Evolutionary conservation across 495 filamentous ascomycete genomes (phyloP).

Genomic region (Xylaria telfairii): DNA sequence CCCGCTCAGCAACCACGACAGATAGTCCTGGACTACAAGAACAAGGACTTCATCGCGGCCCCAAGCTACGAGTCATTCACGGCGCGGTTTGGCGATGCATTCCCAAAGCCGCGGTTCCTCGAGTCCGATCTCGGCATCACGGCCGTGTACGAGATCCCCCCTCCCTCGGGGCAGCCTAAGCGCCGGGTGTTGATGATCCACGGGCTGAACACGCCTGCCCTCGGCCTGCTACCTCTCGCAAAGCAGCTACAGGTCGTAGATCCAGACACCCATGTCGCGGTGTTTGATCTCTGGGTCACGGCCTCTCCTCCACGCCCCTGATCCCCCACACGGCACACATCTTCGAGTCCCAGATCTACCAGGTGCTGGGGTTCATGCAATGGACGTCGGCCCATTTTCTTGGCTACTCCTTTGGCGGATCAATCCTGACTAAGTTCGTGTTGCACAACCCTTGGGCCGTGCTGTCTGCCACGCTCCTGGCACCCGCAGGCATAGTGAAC

Average conservation of each 20-base stretch:
- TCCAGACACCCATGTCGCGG: slow-evolving; percentile 27
- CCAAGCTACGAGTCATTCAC: slow-evolving; percentile 12
- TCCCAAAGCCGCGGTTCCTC: slow-evolving; percentile 16
- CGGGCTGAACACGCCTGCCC: slow-evolving; percentile 37
- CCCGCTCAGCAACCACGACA: neutral
- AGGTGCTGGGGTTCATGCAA: slow-evolving; percentile 27
- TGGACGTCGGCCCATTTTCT: slow-evolving; percentile 38
- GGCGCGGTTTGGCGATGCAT: neutral
- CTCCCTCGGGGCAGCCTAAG: slow-evolving; percentile 8
- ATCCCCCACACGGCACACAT: slow-evolving; percentile 30
- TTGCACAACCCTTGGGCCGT: slow-evolving; percentile 29
- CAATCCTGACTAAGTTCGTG: slow-evolving; percentile 28
- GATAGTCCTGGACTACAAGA: neutral
- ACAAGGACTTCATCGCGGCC: neutral
- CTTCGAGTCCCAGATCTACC: slow-evolving; percentile 34
- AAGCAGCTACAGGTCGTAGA: slow-evolving; percentile 19
- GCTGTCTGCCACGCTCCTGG: slow-evolving; percentile 32
- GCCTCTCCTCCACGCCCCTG: slow-evolving; percentile 38
- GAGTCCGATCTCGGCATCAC: slow-evolving; percentile 14
- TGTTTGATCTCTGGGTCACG: slow-evolving; percentile 41
- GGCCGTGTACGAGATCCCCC: neutral
- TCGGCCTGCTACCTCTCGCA: slow-evolving; percentile 37
- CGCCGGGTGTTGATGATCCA: slow-evolving; percentile 36
- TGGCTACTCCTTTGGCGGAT: slow-evolving; percentile 38
- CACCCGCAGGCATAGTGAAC: slow-evolving; percentile 35